These are phyloP conservation scores for Boechera stricta DNA, from an alignment of 345 rosid genomes.

Conservation along the genomic window DNA sequence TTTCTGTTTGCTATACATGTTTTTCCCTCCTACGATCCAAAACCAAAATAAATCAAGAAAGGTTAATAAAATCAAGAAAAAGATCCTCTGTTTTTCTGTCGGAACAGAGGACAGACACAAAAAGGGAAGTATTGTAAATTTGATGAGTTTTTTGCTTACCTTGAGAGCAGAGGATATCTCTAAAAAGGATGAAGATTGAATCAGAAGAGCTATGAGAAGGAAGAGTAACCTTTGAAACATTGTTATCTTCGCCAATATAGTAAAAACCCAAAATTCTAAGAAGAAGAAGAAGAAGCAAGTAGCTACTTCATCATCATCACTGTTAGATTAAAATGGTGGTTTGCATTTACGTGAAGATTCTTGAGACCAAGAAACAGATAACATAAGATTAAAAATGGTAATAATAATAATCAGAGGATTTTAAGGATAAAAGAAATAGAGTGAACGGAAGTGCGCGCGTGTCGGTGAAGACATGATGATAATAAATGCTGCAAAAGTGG, in stretches of 20 bases:
- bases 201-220: conserved; percentile 39
- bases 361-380: not conserved
- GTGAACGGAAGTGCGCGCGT: conserved; percentile 45
- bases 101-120: conserved; percentile 18
- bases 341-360: conserved; percentile 38
- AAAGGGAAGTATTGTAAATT: not conserved
- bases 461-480: conserved; percentile 34
- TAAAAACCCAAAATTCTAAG: not conserved
- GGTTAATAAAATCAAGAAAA: not conserved
- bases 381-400: not conserved
- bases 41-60: conserved; percentile 18
- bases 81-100: not conserved
- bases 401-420: conserved; percentile 5
- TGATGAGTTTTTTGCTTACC: conserved; percentile 46
- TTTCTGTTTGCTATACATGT: conserved; percentile 56
- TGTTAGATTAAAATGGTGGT: conserved; percentile 5
- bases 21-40: conserved; percentile 64
- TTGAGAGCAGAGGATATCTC: conserved; percentile 59
- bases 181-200: conserved; percentile 48
- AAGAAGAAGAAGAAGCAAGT: conserved; percentile 16
- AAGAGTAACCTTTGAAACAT: conserved; percentile 47
- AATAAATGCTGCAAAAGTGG: conserved; percentile 40
- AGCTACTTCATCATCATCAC: conserved; percentile 30
- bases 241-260: conserved; percentile 10
- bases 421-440: conserved; percentile 34